Conservation (phyloP, 768 basidiomycete genomes). For the Lentinula aciculospora region DNA sequence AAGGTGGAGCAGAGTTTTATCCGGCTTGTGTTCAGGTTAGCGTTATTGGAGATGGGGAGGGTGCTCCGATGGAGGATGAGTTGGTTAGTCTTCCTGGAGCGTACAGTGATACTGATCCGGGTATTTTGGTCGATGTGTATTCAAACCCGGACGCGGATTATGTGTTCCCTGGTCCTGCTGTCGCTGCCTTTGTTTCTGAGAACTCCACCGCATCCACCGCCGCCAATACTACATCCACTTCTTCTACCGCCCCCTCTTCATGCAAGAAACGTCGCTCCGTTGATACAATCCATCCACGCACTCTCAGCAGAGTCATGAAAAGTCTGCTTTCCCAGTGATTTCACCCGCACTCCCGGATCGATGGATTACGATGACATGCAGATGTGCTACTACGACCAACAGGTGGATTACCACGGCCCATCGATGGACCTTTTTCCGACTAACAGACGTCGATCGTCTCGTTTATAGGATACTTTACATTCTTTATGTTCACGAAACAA, state of each 20-base stretch:
- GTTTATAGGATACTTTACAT: not conserved
- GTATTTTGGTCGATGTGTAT: conserved; percentile 15
- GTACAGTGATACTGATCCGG: conserved; percentile 42
- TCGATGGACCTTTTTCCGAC: not conserved
- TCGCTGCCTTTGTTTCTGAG: not conserved
- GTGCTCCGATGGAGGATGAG: conserved; percentile 19
- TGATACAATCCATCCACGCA: not conserved
- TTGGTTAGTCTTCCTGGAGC: conserved; percentile 44
- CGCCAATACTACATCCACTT: not conserved
- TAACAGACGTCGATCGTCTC: not conserved
- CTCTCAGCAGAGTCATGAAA: conserved; percentile 3
- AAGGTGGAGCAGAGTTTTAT: conserved; percentile 22
- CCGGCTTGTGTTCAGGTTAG: conserved; percentile 32
- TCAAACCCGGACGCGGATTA: conserved; percentile 1
- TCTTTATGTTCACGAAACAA: not conserved
- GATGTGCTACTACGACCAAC: too few species aligned
- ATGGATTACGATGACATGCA: too few species aligned
- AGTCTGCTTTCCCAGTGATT: not conserved
- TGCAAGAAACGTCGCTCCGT: not conserved
- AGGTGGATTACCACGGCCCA: not conserved
- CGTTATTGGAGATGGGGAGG: conserved; percentile 16
- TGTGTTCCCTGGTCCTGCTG: conserved; percentile 3
- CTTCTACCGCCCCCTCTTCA: not conserved
- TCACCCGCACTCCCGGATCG: too few species aligned
- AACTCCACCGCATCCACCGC: not conserved